Conservation (phyloP, 768 basidiomycete genomes). For the Phaeotremella fagi region DNA sequence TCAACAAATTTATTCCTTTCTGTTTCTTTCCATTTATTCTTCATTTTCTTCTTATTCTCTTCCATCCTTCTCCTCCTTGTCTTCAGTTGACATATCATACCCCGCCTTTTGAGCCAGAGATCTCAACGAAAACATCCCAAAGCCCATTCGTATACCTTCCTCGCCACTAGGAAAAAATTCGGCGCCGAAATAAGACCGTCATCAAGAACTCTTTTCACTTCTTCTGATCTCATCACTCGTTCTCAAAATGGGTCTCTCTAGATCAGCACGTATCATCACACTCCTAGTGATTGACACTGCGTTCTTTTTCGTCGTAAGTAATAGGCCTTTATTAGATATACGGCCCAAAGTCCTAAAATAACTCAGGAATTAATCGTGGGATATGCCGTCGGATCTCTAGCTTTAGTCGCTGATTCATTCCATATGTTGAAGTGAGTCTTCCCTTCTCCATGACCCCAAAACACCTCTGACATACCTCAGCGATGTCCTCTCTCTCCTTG, state of each 20-base stretch:
- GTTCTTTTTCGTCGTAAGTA: slow-evolving; percentile 61
- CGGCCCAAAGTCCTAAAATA: not conserved
- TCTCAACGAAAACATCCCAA: too few relatives aligned
- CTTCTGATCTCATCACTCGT: not conserved
- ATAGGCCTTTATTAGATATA: slow-evolving; percentile 52
- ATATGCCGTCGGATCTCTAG: slow-evolving; percentile 92
- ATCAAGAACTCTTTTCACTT: too few relatives aligned
- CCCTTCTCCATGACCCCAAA: not conserved
- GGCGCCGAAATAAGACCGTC: too few relatives aligned
- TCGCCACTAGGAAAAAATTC: too few relatives aligned
- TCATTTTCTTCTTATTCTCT: too few relatives aligned
- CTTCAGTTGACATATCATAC: too few relatives aligned
- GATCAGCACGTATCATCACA: slow-evolving; percentile 50
- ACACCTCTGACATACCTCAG: slow-evolving; percentile 51
- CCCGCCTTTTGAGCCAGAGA: too few relatives aligned
- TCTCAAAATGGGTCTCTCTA: slow-evolving; percentile 32
- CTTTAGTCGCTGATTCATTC: slow-evolving; percentile 92
- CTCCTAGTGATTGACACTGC: slow-evolving; percentile 76
- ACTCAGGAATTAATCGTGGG: slow-evolving; percentile 53
- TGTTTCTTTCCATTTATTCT: too few relatives aligned
- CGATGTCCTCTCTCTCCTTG: slow-evolving; percentile 91
- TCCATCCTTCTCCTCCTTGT: too few relatives aligned
- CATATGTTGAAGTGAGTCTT: slow-evolving; percentile 90
- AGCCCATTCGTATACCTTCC: too few relatives aligned
- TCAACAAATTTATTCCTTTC: too few relatives aligned